A percentile compares a stretch with the other conserved stretches of the same genome.
Conservation (phyloP, 192 early-diverging fungal species). For the Coemansia sp. region DNA sequence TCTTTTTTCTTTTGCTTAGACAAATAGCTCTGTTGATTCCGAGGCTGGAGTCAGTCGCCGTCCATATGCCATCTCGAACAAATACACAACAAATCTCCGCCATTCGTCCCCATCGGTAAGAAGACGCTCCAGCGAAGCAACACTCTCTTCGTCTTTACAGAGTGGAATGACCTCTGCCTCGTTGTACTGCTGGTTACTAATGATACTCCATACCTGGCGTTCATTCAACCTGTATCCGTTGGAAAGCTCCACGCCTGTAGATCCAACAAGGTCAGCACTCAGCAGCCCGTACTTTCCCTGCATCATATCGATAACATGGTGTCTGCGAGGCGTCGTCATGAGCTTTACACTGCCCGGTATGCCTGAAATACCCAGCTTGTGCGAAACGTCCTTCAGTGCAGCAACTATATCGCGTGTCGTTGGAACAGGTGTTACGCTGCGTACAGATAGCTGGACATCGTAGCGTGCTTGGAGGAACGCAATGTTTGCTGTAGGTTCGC, state of each 20-base stretch:
- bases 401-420: not conserved
- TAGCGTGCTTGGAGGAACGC: conserved; percentile 30
- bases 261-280: conserved; percentile 24
- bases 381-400: conserved; percentile 9
- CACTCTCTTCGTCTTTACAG: not conserved
- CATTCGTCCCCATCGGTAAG: conserved; percentile 8
- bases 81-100: conserved; percentile 5
- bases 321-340: conserved; percentile 13
- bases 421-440: conserved; percentile 9
- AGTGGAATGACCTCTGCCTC: conserved; percentile 30
- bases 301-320: conserved; percentile 15
- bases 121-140: not conserved
- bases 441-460: conserved; percentile 24
- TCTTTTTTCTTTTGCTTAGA: not conserved
- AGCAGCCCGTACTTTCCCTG: conserved; percentile 19
- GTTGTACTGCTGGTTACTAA: conserved; percentile 36
- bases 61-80: conserved; percentile 18
- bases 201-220: conserved; percentile 39
- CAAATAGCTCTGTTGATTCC: not conserved
- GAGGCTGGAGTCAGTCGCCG: not conserved
- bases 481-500: conserved; percentile 15
- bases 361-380: conserved; percentile 14
- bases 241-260: conserved; percentile 4
- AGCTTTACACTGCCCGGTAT: too few species aligned
- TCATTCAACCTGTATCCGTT: conserved; percentile 11